Base-by-base conservation (phyloP, 1,284 basidiomycete genomes). In the Boletellus dicymbophilus region DNA sequence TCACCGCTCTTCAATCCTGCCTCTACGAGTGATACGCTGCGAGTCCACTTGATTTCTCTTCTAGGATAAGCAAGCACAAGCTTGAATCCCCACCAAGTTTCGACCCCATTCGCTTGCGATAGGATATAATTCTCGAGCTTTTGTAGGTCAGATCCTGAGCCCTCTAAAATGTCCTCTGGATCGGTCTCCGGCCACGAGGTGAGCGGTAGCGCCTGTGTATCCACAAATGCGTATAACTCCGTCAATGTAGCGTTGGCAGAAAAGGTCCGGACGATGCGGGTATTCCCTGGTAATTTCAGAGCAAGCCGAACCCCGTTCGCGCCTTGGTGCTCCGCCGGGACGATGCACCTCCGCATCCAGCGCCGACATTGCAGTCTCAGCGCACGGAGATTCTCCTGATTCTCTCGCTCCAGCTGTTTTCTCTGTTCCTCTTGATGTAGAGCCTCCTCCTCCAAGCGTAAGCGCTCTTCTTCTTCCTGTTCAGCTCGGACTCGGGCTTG, bases 31-130 rank as follows among this genome's bases (percentile, higher is more conserved):
- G 59, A 68, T 40, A 61, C 60, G n/a, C 60, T 68, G 0, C 68
- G 45, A 22, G 62, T 58, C 80, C 81, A 89, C 8, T 71, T 72
- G 43, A 92, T 76, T 64, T 84, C 82, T 43, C 73, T 71, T 45
- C 89, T 73, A 5, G 91, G 91, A 58, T 89, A 93, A 15, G 87
- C 77, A 5, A 78, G 74, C 21, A 80, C 80, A 33, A 93, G 72
- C 49, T 73, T 77, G 74, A 93, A 93, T 3, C 80, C 82, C 83
- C 87, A 91, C 76, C 84, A 88, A 38, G 73, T 69, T 20, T 74
- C 72, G 13, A 66, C 57, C 22, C 65, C 54, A 12, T 62, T 61
- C 21, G 54, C 62, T 13, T 56, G 56, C 16, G 58, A 49, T 26
- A 44, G 55, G 48, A 83, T 71, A 42, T 77, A 69, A 18, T 60